Conservation (phyloP, 805 yeast species). For the Yamadazyma phyllophila region DNA sequence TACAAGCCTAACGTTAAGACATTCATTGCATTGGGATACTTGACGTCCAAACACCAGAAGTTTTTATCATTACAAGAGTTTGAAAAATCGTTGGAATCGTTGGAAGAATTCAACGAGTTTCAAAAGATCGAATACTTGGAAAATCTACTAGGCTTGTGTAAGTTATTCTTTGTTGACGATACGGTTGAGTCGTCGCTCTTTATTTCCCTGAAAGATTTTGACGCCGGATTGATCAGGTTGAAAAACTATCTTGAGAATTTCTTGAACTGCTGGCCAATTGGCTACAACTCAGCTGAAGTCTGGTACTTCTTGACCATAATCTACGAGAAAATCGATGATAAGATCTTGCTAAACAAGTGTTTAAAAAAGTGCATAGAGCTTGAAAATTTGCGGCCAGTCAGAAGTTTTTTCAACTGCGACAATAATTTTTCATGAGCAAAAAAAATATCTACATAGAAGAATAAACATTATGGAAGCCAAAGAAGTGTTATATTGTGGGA, state of each 20-base stretch:
- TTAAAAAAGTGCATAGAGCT: constrained; percentile 64
- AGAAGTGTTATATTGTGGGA: constrained; percentile 63
- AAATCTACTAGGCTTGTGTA: constrained; percentile 55
- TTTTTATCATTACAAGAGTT: constrained; percentile 58
- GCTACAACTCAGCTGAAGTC: constrained; percentile 50
- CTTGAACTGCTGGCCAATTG: constrained; percentile 39
- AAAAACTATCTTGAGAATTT: constrained; percentile 43
- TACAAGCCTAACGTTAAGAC: constrained; percentile 47
- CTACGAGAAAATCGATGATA: constrained; percentile 59
- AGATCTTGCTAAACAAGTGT: constrained; percentile 40
- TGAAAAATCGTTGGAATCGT: constrained; percentile 56
- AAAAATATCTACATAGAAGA: constrained; percentile 1
- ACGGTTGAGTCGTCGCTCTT: constrained; percentile 36
- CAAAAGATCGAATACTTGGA: constrained; percentile 41
- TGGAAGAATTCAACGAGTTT: constrained; percentile 25
- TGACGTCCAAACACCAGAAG: constrained; percentile 42
- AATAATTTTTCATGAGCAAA: constrained; percentile 13
- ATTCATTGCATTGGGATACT: constrained; percentile 47
- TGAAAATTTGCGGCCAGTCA: constrained; percentile 60
- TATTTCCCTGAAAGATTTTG: constrained; percentile 52
- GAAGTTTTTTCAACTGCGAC: constrained; percentile 34
- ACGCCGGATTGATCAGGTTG: constrained; percentile 60
- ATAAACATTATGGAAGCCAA: constrained; percentile 8
- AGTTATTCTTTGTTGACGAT: constrained; percentile 46
- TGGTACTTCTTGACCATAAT: constrained; percentile 68